Conservation (phyloP, 2,329 filamentous ascomycete genomes). For the Tothia fuscella region DNA sequence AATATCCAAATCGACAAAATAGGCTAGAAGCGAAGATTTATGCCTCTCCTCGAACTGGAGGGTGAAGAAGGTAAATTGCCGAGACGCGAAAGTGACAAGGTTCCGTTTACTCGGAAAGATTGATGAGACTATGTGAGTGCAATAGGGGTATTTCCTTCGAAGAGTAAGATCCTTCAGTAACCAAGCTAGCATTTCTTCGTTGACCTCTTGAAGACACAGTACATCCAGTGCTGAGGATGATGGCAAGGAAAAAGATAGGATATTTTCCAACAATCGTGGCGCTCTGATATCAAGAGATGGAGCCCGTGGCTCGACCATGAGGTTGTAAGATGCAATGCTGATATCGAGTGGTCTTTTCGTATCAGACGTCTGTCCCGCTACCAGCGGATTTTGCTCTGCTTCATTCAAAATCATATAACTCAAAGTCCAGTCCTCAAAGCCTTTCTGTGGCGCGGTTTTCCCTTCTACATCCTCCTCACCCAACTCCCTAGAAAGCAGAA, state of each 20-base stretch:
- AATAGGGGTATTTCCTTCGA: constrained; percentile 1
- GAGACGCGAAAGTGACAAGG: constrained; percentile 46
- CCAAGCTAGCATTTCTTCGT: neutral
- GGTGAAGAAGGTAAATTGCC: constrained; percentile 43
- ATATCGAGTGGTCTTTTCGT: neutral
- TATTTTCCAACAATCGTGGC: neutral
- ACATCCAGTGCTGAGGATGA: neutral
- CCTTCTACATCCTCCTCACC: neutral
- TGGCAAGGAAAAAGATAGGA: neutral
- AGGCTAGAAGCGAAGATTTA: constrained; percentile 44
- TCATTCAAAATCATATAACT: too few relatives aligned
- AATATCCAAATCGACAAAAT: constrained; percentile 29
- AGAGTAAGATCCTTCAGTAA: neutral
- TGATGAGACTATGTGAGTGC: neutral
- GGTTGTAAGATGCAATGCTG: neutral
- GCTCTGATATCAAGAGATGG: neutral
- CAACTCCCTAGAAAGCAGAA: neutral
- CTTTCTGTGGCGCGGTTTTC: neutral
- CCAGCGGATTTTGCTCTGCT: neutral
- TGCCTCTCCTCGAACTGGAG: constrained; percentile 43
- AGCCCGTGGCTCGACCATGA: neutral
- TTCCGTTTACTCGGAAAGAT: constrained; percentile 47
- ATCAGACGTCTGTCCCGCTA: neutral
- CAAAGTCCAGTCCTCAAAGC: too few relatives aligned
- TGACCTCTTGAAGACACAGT: constrained; percentile 5